A percentile compares a stretch with the other conserved stretches of the same genome.
These are phyloP conservation scores for Syzygium syzygioides DNA, from an alignment of 441 rosid species.

Conservation along the genomic window DNA sequence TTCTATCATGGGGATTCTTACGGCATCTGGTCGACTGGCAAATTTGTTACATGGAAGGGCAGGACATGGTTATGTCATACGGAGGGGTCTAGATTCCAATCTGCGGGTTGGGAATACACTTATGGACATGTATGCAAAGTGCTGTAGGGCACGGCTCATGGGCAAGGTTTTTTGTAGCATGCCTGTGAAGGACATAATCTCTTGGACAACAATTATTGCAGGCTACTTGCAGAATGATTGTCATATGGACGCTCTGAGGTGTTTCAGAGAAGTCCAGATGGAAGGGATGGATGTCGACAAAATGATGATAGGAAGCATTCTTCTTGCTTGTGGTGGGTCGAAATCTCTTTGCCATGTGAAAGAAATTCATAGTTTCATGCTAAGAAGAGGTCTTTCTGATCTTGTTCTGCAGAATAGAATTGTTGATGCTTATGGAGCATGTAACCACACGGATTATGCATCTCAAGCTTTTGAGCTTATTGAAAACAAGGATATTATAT, in stretches of 20 bases:
- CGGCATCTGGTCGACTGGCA: slow-evolving; percentile 59
- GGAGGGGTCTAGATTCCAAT: slow-evolving; percentile 46
- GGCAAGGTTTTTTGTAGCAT: slow-evolving; percentile 46
- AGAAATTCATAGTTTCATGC: slow-evolving; percentile 59
- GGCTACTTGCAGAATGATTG: slow-evolving; percentile 65
- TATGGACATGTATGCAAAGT: slow-evolving; percentile 77
- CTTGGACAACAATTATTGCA: slow-evolving; percentile 77
- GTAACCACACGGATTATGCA: slow-evolving; percentile 49
- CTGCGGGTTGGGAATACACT: slow-evolving; percentile 64
- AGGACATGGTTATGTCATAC: slow-evolving; percentile 69
- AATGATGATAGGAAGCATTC: slow-evolving; percentile 73
- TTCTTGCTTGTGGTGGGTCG: slow-evolving; percentile 50
- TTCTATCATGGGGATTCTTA: slow-evolving; percentile 39
- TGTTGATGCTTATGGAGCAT: slow-evolving; percentile 62
- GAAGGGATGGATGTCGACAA: slow-evolving; percentile 39
- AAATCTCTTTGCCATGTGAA: slow-evolving; percentile 34
- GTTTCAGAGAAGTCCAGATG: slow-evolving; percentile 42
- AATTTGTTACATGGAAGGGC: slow-evolving; percentile 68
- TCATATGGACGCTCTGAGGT: slow-evolving; percentile 35
- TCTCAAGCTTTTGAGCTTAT: slow-evolving; percentile 39
- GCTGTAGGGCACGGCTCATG: slow-evolving; percentile 45
- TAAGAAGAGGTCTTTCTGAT: slow-evolving; percentile 56
- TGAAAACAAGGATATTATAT: slow-evolving; percentile 56
- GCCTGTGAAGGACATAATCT: slow-evolving; percentile 53
- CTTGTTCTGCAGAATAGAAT: slow-evolving; percentile 49